These are phyloP conservation scores for Suillus placidus DNA, from an alignment of 768 basidiomycete genomes.

Conservation along the genomic window DNA sequence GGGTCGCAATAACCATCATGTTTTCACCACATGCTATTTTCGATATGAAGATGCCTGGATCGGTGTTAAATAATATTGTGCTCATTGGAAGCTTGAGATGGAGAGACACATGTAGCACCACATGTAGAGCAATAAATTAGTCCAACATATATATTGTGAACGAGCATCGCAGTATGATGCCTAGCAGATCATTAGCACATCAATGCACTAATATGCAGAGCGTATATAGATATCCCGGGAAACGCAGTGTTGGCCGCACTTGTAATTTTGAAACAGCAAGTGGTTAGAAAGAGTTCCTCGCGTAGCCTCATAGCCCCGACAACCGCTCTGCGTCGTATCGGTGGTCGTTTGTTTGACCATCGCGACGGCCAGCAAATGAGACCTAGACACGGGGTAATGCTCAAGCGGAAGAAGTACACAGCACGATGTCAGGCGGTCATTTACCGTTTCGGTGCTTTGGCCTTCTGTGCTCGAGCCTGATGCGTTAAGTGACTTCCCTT, in stretches of 20 bases:
- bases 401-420: neutral
- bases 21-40: neutral
- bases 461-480: conserved; percentile 40
- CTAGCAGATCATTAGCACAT: neutral
- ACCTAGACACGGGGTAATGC: conserved; percentile 46
- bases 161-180: neutral
- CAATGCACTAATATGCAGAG: conserved; percentile 25
- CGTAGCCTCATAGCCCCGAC: conserved; percentile 83
- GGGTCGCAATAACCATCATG: neutral
- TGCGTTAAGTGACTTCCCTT: conserved; percentile 45
- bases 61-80: neutral
- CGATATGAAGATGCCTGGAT: neutral
- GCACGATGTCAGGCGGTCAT: conserved; percentile 15
- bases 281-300: conserved; percentile 36
- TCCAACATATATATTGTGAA: neutral
- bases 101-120: neutral
- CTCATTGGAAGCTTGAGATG: neutral
- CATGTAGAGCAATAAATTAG: neutral
- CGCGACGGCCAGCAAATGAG: conserved; percentile 73
- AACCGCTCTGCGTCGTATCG: conserved; percentile 62
- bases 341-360: conserved; percentile 75
- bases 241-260: neutral
- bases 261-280: neutral
- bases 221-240: conserved; percentile 30
- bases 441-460: conserved; percentile 70